phyloP scores from a whole-genome alignment of 306 rosid species.

The Erythrophleum fordii region DNA sequence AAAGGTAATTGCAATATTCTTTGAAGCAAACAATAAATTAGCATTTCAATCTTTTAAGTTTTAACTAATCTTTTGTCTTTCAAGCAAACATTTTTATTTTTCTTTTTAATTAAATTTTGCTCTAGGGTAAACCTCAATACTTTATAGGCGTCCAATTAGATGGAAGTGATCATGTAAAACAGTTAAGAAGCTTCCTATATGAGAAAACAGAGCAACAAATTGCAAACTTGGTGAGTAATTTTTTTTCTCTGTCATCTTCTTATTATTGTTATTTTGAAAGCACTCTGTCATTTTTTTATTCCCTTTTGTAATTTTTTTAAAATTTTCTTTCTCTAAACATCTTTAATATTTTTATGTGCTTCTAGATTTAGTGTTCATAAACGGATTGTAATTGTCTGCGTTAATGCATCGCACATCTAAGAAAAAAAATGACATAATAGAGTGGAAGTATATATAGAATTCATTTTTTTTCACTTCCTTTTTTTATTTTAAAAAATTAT shows the following conservation, averaged over 20 bases:
- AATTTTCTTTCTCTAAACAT: neutral
- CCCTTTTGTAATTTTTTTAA: neutral
- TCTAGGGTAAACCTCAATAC: slow-evolving; percentile 95
- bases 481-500: too few species aligned
- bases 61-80: neutral
- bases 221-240: slow-evolving; percentile 65
- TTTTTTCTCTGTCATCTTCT: neutral
- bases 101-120: slow-evolving; percentile 7
- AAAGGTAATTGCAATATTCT: slow-evolving; percentile 57
- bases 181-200: slow-evolving; percentile 64
- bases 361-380: neutral
- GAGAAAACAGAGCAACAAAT: slow-evolving; percentile 66
- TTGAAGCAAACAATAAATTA: slow-evolving; percentile 15
- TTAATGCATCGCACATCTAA: too few species aligned
- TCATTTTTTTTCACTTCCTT: too few species aligned
- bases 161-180: slow-evolving; percentile 90
- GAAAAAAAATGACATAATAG: too few species aligned
- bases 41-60: too few species aligned
- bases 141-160: slow-evolving; percentile 94
- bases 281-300: neutral
- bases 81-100: slow-evolving; percentile 13
- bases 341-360: neutral
- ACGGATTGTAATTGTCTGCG: slow-evolving; percentile 16
- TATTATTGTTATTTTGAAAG: neutral
- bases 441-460: too few species aligned